These are phyloP conservation scores for Kodamaea suecica DNA, from an alignment of 1,139 yeast species.

Conservation along the genomic window DNA sequence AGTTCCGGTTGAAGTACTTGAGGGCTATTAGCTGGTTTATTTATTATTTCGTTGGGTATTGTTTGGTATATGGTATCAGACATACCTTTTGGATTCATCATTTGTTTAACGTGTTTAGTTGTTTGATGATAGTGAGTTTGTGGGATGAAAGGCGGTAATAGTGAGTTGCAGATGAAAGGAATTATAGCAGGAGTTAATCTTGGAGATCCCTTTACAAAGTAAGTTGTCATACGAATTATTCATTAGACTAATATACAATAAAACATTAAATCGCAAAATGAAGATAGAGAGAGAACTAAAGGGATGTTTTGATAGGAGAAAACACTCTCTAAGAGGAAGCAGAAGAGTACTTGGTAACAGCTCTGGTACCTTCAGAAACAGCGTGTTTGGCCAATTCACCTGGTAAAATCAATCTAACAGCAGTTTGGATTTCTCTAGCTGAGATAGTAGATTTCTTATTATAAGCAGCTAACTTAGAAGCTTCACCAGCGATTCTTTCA, in stretches of 20 bases:
- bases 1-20: conserved; percentile 5
- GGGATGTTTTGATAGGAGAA: neutral
- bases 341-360: conserved; percentile 98
- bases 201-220: too few species aligned
- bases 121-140: conserved; percentile 33
- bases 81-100: conserved; percentile 73
- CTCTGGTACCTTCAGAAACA: conserved; percentile 99
- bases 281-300: conserved; percentile 8
- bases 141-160: conserved; percentile 6
- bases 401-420: conserved; percentile 97
- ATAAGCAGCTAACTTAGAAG: conserved; percentile 99
- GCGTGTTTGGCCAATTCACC: conserved; percentile 99
- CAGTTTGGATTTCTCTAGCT: conserved; percentile 99
- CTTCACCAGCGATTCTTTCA: conserved; percentile 96
- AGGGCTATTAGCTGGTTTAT: conserved; percentile 12
- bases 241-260: conserved; percentile 19
- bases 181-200: too few species aligned
- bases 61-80: conserved; percentile 62
- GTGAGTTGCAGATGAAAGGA: too few species aligned
- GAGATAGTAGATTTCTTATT: conserved; percentile 99
- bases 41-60: conserved; percentile 49
- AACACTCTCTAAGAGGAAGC: conserved; percentile 47
- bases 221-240: conserved; percentile 13
- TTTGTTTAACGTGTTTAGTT: conserved; percentile 53
- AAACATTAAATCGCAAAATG: conserved; percentile 14